Conservation (phyloP, 495 filamentous ascomycete species). For the Hypomontagnella submonticulosa region DNA sequence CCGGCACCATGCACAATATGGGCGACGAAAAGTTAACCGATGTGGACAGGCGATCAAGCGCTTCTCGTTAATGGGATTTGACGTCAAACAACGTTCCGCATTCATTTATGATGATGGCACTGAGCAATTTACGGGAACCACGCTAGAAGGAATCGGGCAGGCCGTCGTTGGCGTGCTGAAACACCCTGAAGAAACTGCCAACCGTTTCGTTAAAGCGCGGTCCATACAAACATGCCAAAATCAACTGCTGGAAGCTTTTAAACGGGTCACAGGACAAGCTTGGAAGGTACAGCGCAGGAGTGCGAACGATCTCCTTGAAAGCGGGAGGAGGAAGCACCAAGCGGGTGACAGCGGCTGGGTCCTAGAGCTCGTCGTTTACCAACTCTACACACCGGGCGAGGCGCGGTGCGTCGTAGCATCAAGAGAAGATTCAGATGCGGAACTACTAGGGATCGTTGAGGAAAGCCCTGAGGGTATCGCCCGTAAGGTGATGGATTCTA, state of each 20-base stretch:
- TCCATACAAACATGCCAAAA: constrained; percentile 55
- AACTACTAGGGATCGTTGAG: constrained; percentile 37
- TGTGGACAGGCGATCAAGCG: constrained; percentile 33
- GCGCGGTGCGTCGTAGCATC: constrained; percentile 41
- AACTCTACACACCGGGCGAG: constrained; percentile 43
- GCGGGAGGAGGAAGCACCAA: constrained; percentile 37
- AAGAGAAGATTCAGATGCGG: constrained; percentile 33
- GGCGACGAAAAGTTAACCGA: constrained; percentile 13
- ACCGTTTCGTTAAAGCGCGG: constrained; percentile 56
- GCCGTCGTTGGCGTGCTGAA: constrained; percentile 56
- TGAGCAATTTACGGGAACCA: constrained; percentile 55
- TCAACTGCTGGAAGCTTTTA: constrained; percentile 54
- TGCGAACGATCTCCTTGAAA: constrained; percentile 48
- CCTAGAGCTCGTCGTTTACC: constrained; percentile 43
- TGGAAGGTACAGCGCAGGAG: constrained; percentile 45
- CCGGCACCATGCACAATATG: background rate
- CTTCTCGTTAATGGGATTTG: constrained; percentile 52
- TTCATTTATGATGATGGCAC: constrained; percentile 61
- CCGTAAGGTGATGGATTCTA: constrained; percentile 11
- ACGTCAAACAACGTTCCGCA: constrained; percentile 50
- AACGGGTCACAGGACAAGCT: constrained; percentile 48
- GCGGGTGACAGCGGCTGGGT: constrained; percentile 29
- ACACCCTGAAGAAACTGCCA: constrained; percentile 58
- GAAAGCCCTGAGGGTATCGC: constrained; percentile 35
- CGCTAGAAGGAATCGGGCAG: constrained; percentile 54